These are phyloP conservation scores for Draba incana DNA, from an alignment of 345 rosid species.

Conservation along the genomic window DNA sequence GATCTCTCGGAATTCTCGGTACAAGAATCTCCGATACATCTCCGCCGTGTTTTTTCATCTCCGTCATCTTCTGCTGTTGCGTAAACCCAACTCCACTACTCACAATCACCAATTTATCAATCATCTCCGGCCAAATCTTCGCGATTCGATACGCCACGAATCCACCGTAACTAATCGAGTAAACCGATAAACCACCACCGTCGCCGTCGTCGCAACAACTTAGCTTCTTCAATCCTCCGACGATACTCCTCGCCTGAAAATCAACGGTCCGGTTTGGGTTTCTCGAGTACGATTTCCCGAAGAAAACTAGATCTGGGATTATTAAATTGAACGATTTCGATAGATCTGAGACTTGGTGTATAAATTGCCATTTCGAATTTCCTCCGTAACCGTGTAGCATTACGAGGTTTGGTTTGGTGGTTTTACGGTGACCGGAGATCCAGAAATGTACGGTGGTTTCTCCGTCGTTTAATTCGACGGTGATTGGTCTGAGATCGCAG, in stretches of 20 bases:
- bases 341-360: constrained; percentile 53
- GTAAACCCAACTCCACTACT: constrained; percentile 61
- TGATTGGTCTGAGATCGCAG: constrained; percentile 55
- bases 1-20: constrained; percentile 55
- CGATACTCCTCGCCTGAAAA: constrained; percentile 64
- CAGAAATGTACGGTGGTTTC: constrained; percentile 71
- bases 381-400: constrained; percentile 81
- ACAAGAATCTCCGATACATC: constrained; percentile 55
- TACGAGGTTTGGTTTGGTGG: constrained; percentile 49
- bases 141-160: constrained; percentile 75
- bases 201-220: constrained; percentile 39
- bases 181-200: constrained; percentile 40
- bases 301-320: constrained; percentile 75
- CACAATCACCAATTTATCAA: constrained; percentile 67
- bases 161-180: constrained; percentile 80
- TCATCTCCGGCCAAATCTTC: constrained; percentile 49
- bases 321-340: constrained; percentile 56
- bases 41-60: constrained; percentile 50
- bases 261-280: constrained; percentile 47
- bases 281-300: constrained; percentile 56
- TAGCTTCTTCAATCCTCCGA: constrained; percentile 55
- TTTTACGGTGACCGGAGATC: constrained; percentile 55
- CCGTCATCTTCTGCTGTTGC: constrained; percentile 50
- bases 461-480: constrained; percentile 54
- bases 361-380: constrained; percentile 69